These are phyloP conservation scores for Psidium friedrichsthalianum DNA, from an alignment of 345 rosid genomes.

Conservation along the genomic window DNA sequence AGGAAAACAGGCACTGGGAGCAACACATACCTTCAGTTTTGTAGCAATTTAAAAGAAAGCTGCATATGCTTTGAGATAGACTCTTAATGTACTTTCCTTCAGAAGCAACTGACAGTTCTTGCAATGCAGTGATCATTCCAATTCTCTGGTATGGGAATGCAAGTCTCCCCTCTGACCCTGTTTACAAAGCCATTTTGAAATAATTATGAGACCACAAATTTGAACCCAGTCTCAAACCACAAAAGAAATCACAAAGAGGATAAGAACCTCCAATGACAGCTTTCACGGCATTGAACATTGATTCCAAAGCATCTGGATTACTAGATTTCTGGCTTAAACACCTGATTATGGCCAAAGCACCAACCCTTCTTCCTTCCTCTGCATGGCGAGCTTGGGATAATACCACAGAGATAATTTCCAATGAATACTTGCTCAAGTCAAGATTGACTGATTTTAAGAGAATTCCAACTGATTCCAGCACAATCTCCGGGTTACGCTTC, in stretches of 20 bases:
- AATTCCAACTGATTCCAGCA: constrained; percentile 68
- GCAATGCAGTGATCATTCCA: constrained; percentile 77
- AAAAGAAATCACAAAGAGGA: not conserved
- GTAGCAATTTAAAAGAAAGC: constrained; percentile 63
- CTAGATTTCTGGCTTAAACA: constrained; percentile 77
- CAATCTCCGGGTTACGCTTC: constrained; percentile 96
- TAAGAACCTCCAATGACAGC: constrained; percentile 76
- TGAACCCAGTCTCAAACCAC: not conserved
- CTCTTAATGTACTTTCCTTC: constrained; percentile 72
- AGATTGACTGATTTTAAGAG: constrained; percentile 51
- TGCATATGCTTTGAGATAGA: constrained; percentile 40
- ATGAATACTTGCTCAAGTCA: constrained; percentile 87
- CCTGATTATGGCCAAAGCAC: constrained; percentile 54
- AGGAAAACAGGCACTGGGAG: not conserved
- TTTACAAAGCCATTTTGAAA: constrained; percentile 6
- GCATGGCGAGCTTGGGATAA: constrained; percentile 73
- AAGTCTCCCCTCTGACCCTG: constrained; percentile 96
- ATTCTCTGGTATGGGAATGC: constrained; percentile 79
- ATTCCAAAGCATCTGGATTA: constrained; percentile 83
- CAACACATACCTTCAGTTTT: constrained; percentile 67
- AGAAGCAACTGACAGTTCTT: constrained; percentile 71
- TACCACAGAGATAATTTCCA: constrained; percentile 63
- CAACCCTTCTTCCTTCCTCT: constrained; percentile 76
- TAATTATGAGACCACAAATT: not conserved
- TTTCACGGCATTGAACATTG: constrained; percentile 65